Conservation (phyloP, 2,329 filamentous ascomycete species). For the Dactylellina parvicollis region DNA sequence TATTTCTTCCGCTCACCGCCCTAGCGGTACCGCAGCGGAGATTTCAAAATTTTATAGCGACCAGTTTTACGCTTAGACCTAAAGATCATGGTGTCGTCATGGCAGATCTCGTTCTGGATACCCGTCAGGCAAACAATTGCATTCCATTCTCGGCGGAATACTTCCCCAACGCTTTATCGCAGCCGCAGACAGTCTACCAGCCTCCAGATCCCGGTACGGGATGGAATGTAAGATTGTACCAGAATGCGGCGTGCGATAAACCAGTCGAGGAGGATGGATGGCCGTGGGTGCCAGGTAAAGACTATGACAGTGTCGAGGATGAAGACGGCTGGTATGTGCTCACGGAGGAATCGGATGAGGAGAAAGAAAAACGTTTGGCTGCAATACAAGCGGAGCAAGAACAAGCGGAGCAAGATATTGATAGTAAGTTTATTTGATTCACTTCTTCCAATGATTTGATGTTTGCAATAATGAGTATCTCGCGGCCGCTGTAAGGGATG, state of each 20-base stretch:
- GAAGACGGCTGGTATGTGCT: constrained; percentile 10
- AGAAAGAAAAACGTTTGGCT: not conserved
- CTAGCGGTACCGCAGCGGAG: not conserved
- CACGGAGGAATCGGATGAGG: not conserved
- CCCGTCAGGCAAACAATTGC: constrained; percentile 2
- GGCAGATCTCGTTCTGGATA: not conserved
- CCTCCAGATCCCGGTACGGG: constrained; percentile 2
- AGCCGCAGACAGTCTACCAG: constrained; percentile 15
- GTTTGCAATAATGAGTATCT: too few species aligned
- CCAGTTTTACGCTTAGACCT: constrained; percentile 19
- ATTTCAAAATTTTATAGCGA: not conserved
- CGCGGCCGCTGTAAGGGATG: too few species aligned
- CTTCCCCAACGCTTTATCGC: not conserved
- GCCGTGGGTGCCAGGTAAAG: constrained; percentile 16
- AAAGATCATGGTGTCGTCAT: constrained; percentile 14
- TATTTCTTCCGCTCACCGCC: not conserved
- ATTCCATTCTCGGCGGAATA: constrained; percentile 5
- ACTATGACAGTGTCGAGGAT: constrained; percentile 4
- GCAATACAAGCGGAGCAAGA: not conserved
- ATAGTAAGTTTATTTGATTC: not conserved
- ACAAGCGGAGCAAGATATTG: not conserved
- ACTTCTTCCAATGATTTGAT: too few species aligned
- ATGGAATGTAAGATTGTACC: constrained; percentile 22
- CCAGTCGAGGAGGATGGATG: constrained; percentile 21
- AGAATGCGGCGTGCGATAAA: constrained; percentile 19